Base-by-base conservation (phyloP, 768 basidiomycete species). In the Boletus tomentosulus region DNA sequence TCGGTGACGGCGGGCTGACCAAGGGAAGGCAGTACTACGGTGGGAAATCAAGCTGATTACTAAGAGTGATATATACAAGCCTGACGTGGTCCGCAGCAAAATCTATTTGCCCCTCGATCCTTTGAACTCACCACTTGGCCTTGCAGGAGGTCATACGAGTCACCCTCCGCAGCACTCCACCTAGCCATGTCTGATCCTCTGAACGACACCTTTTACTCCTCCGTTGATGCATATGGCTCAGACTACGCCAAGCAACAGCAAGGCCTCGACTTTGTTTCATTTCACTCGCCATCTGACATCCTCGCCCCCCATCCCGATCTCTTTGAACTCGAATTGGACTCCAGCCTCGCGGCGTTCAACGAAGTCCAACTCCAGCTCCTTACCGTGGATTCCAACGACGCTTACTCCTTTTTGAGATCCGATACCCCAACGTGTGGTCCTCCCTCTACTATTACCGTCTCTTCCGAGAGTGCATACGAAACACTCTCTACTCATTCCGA, bases 251-350 rank as follows among this genome's bases (percentile, higher is more conserved):
- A 73, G 68, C 71, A 71, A 46, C 67, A 60, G 59, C 69, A 79
- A 65, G 74, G 74, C 71, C 74, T 82, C 68, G 82, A 82, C 71
- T 85, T 86, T 75, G 77, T 82, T 73, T 84, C 84, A 67, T 85
- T 85, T 73, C 81, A 82, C 64, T 77, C 80, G 57, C 79, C 83
- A 60, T 75, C 81, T 55, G 87, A 89, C 73, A 79, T 87, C 72
- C 76, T 83, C 62, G 87, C 86, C 50, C 87, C 89, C 42, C 82
- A 86, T 65, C 86, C 87, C 57, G 89, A 91, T 76, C 78, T 83
- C 58, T 92, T 92, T 74, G 90, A 92, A 68, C 80, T 80, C 48
- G 90, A 92, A 72, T 80, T 92, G 64, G 89, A 90, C 72, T 76
- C 75, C 33, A 80, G 75, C 73, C 81, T 89, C 63, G 82, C 82